A percentile compares a stretch with the other conserved stretches of the same genome.
Evolutionary conservation across 768 basidiomycete genomes (phyloP).

Genomic region (Lactifluus subvellereus): DNA sequence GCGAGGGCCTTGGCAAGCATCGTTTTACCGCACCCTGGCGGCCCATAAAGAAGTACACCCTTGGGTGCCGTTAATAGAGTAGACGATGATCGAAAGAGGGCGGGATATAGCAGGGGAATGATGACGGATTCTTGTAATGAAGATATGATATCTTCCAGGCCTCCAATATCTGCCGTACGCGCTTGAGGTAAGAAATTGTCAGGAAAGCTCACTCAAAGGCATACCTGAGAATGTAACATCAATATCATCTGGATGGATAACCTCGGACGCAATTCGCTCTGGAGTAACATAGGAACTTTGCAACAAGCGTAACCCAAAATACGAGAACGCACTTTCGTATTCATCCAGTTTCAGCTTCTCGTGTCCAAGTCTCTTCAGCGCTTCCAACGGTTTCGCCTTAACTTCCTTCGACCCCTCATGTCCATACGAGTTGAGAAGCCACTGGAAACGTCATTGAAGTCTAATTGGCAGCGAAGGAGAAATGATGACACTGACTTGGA

Average conservation of each 20-base stretch:
- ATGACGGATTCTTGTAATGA: slow-evolving; percentile 94
- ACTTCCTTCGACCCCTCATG: slow-evolving; percentile 50
- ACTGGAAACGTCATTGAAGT: slow-evolving; percentile 37
- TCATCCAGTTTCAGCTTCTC: slow-evolving; percentile 75
- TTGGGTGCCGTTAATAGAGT: slow-evolving; percentile 87
- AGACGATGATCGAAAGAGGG: slow-evolving; percentile 77
- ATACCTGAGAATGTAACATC: slow-evolving; percentile 65
- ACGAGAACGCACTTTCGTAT: slow-evolving; percentile 67
- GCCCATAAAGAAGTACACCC: slow-evolving; percentile 92
- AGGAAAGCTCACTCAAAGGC: slow-evolving; percentile 21
- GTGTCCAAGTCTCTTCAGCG: slow-evolving; percentile 66
- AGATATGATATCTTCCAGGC: slow-evolving; percentile 83
- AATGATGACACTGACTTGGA: slow-evolving; percentile 47
- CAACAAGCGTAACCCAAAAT: not conserved
- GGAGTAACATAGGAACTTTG: slow-evolving; percentile 11
- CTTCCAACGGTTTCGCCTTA: slow-evolving; percentile 64
- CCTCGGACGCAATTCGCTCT: slow-evolving; percentile 87
- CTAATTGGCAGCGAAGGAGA: not conserved
- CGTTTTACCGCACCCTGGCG: slow-evolving; percentile 98
- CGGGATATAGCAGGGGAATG: slow-evolving; percentile 86
- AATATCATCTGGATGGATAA: slow-evolving; percentile 91
- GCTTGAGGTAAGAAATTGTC: not conserved
- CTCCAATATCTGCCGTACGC: slow-evolving; percentile 68
- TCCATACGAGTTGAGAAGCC: slow-evolving; percentile 54
- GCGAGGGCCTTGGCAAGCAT: slow-evolving; percentile 99